Evolutionary conservation across 306 rosid genomes (phyloP).

Genomic region (Albizia julibrissin): DNA sequence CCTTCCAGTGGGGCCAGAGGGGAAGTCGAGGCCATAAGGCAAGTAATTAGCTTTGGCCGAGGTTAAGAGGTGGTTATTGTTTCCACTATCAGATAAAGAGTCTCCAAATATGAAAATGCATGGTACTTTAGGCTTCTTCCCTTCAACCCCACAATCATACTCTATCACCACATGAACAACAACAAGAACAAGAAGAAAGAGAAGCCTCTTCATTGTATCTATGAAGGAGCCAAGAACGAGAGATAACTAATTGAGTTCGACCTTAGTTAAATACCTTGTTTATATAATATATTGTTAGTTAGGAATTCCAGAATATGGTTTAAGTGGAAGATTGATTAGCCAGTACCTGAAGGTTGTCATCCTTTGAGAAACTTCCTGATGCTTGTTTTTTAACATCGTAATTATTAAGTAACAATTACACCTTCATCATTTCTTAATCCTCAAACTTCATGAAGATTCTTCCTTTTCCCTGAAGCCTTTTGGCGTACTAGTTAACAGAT

Average conservation of each 20-base stretch:
- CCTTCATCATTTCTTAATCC: not conserved
- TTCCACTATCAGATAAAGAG: conserved; percentile 59
- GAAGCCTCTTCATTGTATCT: not conserved
- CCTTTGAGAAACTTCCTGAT: not conserved
- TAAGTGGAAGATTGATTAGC: not conserved
- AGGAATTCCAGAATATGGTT: not conserved
- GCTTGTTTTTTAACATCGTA: not conserved
- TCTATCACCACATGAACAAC: not conserved
- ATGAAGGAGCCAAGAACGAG: not conserved
- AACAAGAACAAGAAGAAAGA: not conserved
- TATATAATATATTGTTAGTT: not conserved
- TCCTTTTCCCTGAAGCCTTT: not conserved
- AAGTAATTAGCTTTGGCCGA: conserved; percentile 34
- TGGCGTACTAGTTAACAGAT: not conserved
- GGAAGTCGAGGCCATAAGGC: conserved; percentile 62
- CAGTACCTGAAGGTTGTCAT: not conserved
- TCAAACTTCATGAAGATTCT: not conserved
- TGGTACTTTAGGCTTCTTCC: conserved; percentile 34
- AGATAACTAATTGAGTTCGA: not conserved
- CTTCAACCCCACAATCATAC: conserved; percentile 4
- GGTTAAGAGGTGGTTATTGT: conserved; percentile 43
- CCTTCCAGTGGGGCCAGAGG: conserved; percentile 54
- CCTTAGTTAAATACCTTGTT: not conserved
- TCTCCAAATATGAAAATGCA: conserved; percentile 68
- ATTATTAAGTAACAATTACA: not conserved